These are phyloP conservation scores for Amanita fuliginea DNA, from an alignment of 768 basidiomycete species.

Conservation along the genomic window DNA sequence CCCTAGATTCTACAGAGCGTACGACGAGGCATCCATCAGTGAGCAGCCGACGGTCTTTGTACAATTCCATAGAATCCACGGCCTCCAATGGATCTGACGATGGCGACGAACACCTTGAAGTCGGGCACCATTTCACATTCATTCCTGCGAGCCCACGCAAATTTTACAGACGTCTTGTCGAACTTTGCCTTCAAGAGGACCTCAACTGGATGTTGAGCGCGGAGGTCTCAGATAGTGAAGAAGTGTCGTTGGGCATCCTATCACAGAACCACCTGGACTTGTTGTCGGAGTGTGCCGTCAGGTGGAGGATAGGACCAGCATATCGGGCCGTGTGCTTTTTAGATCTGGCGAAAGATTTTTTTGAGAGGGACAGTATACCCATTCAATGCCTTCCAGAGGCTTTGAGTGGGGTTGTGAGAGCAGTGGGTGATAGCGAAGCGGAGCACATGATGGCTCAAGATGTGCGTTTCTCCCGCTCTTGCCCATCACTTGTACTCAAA, in stretches of 20 bases:
- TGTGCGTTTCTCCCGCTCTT: conserved; percentile 36
- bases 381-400: too few species aligned
- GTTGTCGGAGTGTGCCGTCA: conserved; percentile 75
- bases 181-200: conserved; percentile 74
- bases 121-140: conserved; percentile 75
- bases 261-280: conserved; percentile 71
- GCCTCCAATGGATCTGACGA: conserved; percentile 19
- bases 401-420: conserved; percentile 61
- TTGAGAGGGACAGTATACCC: conserved; percentile 84
- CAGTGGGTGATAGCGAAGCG: conserved; percentile 56
- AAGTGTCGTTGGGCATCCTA: conserved; percentile 89
- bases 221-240: conserved; percentile 88
- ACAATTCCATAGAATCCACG: conserved; percentile 15
- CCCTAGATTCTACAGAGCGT: conserved; percentile 17
- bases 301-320: conserved; percentile 81
- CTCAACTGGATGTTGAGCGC: conserved; percentile 84
- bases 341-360: conserved; percentile 77
- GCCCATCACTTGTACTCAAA: conserved; percentile 3
- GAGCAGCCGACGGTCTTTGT: conserved; percentile 57
- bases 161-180: conserved; percentile 77
- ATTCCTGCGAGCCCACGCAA: conserved; percentile 84
- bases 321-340: conserved; percentile 76
- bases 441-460: conserved; percentile 76
- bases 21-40: conserved; percentile 43
- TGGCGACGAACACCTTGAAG: conserved; percentile 59